Conservation (phyloP, 164 flowering plant species). For the Magnolia kwangsiensis region DNA sequence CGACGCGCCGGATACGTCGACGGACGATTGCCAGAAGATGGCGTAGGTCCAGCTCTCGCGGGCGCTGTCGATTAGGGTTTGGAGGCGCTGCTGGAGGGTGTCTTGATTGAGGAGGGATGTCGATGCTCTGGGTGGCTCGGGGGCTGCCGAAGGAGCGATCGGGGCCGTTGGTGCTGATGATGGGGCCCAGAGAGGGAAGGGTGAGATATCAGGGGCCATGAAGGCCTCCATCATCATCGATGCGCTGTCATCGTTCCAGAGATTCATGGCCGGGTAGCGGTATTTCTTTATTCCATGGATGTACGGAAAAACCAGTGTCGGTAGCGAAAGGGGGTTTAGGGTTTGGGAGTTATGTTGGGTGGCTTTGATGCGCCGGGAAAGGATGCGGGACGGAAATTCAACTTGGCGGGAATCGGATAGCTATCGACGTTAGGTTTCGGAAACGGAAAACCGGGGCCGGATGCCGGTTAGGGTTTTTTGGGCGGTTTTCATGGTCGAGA, state of each 20-base stretch:
- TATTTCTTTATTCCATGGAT: constrained; percentile 24
- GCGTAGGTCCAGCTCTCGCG: constrained; percentile 90
- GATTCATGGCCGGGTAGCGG: constrained; percentile 50
- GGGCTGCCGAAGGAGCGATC: not conserved
- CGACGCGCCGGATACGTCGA: constrained; percentile 40
- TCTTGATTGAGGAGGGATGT: constrained; percentile 50
- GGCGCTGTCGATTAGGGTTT: constrained; percentile 64
- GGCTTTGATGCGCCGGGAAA: no score
- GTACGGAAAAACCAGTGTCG: not conserved
- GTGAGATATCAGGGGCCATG: constrained; percentile 55
- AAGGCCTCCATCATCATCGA: constrained; percentile 86
- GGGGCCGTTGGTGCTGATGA: constrained; percentile 10
- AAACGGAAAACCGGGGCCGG: not conserved
- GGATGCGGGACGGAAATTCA: not conserved
- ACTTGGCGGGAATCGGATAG: not conserved
- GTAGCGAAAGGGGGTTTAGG: not conserved
- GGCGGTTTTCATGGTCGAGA: not conserved
- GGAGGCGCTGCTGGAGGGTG: constrained; percentile 75
- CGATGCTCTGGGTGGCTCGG: constrained; percentile 12
- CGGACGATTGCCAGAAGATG: constrained; percentile 83
- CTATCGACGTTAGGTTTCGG: not conserved
- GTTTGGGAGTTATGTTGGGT: no score
- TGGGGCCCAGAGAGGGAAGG: constrained; percentile 33
- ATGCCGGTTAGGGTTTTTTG: not conserved
- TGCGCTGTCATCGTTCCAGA: constrained; percentile 69